Percentiles rank a stretch among this genome's conserved stretches.
phyloP scores from a whole-genome alignment of 495 filamentous ascomycete genomes.

The Hypoxylon subgilvum region DNA sequence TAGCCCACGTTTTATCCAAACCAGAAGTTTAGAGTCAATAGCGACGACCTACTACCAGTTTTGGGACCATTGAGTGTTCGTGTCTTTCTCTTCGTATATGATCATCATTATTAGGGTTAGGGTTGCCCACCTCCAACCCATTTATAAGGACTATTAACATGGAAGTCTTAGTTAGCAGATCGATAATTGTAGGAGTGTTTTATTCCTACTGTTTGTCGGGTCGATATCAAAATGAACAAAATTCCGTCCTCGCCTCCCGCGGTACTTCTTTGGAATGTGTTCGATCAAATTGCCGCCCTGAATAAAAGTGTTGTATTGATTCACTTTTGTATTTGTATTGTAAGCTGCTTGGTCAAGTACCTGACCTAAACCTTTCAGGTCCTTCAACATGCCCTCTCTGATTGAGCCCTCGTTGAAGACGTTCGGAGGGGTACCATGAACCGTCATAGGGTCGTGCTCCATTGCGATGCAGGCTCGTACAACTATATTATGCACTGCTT shows the following conservation, averaged over 20 bases:
- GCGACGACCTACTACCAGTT: conserved; percentile 14
- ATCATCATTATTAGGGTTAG: no score
- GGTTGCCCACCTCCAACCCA: neutral
- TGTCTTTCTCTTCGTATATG: neutral
- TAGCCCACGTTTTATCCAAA: neutral
- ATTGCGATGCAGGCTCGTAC: conserved; percentile 16
- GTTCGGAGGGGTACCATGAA: conserved; percentile 2
- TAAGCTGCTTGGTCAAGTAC: no score
- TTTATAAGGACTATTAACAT: conserved; percentile 15
- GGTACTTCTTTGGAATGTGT: neutral
- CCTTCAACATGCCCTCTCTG: no score
- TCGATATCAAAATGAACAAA: conserved; percentile 27
- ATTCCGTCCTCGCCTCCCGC: neutral
- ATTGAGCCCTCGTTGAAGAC: no score
- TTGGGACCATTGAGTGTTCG: conserved; percentile 14
- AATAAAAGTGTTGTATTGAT: neutral
- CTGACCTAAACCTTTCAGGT: no score
- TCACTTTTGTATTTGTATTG: neutral
- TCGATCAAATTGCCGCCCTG: conserved; percentile 10
- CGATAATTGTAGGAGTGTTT: neutral
- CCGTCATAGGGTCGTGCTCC: conserved; percentile 20
- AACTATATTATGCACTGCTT: neutral
- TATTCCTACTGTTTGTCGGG: conserved; percentile 8
- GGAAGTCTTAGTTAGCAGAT: neutral
- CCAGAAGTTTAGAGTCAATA: neutral